Percentiles rank a stretch among this genome's conserved stretches.
Conservation (phyloP, 805 yeast species). For the Yamadazyma takamatsuzukensis region DNA sequence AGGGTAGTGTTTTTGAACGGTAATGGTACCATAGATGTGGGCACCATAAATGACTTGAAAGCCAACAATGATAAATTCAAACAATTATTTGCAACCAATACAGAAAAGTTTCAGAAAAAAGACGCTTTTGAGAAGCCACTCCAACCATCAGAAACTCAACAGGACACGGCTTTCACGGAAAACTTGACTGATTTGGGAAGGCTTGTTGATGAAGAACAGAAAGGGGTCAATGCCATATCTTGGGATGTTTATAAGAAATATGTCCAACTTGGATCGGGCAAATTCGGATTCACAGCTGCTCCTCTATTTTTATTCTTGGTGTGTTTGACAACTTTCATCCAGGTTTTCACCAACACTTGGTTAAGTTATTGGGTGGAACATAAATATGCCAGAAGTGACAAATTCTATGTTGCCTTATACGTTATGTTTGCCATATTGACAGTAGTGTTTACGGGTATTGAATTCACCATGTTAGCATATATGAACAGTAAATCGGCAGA, state of each 20-base stretch:
- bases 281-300: conserved; percentile 28
- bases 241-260: conserved; percentile 38
- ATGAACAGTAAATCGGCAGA: conserved; percentile 38
- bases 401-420: conserved; percentile 33
- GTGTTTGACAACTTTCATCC: conserved; percentile 35
- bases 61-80: conserved; percentile 43
- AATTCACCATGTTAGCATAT: conserved; percentile 40
- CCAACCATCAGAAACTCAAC: not conserved
- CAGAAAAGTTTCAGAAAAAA: conserved; percentile 10
- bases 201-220: conserved; percentile 33
- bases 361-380: conserved; percentile 40
- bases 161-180: not conserved
- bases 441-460: conserved; percentile 35
- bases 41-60: conserved; percentile 28
- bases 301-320: conserved; percentile 33
- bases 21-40: conserved; percentile 39
- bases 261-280: conserved; percentile 34
- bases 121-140: conserved; percentile 3
- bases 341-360: conserved; percentile 44
- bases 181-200: conserved; percentile 20
- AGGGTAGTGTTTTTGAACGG: conserved; percentile 36
- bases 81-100: conserved; percentile 47
- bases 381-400: conserved; percentile 26
- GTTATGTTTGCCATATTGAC: conserved; percentile 34
- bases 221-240: conserved; percentile 35